Percentiles rank a stretch among this genome's conserved stretches.
These are phyloP conservation scores for Fusarium armeniacum DNA, from an alignment of 2,329 filamentous ascomycete species.

Conservation along the genomic window DNA sequence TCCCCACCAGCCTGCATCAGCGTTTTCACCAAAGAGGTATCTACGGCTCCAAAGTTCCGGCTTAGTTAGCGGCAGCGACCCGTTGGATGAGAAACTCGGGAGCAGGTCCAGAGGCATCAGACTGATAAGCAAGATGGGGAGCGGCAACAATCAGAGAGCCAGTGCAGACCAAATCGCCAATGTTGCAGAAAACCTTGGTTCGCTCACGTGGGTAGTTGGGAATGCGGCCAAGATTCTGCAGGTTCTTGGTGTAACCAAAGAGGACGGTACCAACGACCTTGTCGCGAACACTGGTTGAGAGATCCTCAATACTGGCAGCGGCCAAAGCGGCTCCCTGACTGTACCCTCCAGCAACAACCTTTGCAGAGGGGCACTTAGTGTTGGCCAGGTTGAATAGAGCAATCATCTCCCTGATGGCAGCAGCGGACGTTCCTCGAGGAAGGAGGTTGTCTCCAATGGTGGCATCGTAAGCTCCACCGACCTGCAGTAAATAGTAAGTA, in stretches of 20 bases:
- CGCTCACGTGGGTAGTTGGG: constrained; percentile 55
- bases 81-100: constrained; percentile 35
- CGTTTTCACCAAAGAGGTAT: too few species aligned
- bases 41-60: not conserved
- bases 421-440: constrained; percentile 54
- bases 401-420: constrained; percentile 58
- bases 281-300: constrained; percentile 50
- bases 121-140: constrained; percentile 32
- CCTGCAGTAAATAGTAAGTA: not conserved
- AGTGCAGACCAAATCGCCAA: constrained; percentile 54
- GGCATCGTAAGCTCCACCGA: constrained; percentile 56
- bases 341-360: constrained; percentile 59
- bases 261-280: constrained; percentile 56
- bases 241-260: constrained; percentile 61
- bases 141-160: constrained; percentile 53
- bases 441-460: constrained; percentile 55
- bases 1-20: not conserved
- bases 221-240: constrained; percentile 57
- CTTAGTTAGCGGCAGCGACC: constrained; percentile 19
- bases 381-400: constrained; percentile 58
- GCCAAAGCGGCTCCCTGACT: constrained; percentile 61
- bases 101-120: constrained; percentile 31
- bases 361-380: constrained; percentile 59
- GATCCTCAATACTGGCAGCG: constrained; percentile 56
- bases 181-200: constrained; percentile 56